Evolutionary conservation across 495 filamentous ascomycete species (phyloP), one percentile per base, ranked within the genome.

Genomic region (Xylaria longipes): DNA sequence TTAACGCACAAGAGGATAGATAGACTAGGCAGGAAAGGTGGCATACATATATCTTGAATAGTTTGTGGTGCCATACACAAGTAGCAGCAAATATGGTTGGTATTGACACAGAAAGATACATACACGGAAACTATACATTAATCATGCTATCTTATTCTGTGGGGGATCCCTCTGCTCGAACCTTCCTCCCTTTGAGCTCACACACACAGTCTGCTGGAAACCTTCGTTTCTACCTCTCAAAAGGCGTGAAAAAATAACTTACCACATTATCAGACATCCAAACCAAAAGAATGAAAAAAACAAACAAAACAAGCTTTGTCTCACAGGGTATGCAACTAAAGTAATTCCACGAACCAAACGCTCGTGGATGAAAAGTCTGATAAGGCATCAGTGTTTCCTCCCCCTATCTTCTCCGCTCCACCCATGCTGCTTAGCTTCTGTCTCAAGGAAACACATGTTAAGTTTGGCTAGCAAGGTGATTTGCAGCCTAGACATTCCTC

Each of bases 401-500:
- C 48, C 5, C 45, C 37, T 20, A 63, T 54, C 20, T 60, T 54
- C 68, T 43, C 27, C 27, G 33, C 27, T 69, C 68, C 65, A 72
- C 72, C 58, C 39, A 58, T 71, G 58, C 60, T 56, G 63, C 54
- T 65, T 68, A 41, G 56, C 74, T 70, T 72, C 60, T 72, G 72
- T 74, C 69, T 64, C 72, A 75, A 67, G 70, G 71, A 75, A 73
- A 74, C 63, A 63, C 48, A 48, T 35, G 60, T 63, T 75, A 85
- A 41, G 84, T 82, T 73, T 85, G 82, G 75, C 77, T 83, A 64
- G 84, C 83, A 72, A 86, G 79, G 70, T 82, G 79, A 56, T 86
- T 84, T 71, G 83, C 84, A 50, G 84, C 84, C 84, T 86, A 73
- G 37, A 73, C 52, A 65, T 68, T 62, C 22, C 41, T 62, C 58